Evolutionary conservation across 805 yeast genomes (phyloP), one percentile per base, ranked within the genome.

Genomic region (Martiniozyma abietophila): DNA sequence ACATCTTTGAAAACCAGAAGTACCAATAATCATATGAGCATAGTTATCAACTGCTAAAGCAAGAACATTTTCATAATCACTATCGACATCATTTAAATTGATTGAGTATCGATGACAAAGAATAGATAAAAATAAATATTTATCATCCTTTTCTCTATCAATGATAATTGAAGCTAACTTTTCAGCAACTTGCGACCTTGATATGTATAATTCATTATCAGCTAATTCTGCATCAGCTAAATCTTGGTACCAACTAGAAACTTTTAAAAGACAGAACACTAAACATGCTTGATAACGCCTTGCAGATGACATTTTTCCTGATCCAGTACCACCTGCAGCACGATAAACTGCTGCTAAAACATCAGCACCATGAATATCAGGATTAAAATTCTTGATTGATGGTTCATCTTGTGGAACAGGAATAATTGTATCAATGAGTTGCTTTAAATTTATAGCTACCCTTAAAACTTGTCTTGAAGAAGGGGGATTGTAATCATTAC

Each of bases 21-120:
- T 74, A 2, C 85, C 77, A 46, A 86, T 82, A 12, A 84, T 77
- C 16, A 69, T 66, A 7, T 88, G 76, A 8, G 81, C 71, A 46
- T 85, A 95, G 71, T 76, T 72, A 50, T 85, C 95, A 18, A 82
- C 85, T 0, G 95, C 94, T 48, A 84, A 55, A 52, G 85, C 96
- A 42, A 85, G 59, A 0, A 86, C 94, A 56, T 73, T 79, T n/a
- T 68, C 58, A 0, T 94, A 89, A 4, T 53, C 64, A 1, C 75
- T 56, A 44, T 79, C 86, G 19, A 52, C 65, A 30, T 74, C 80
- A 45, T 76, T 69, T 31, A 80, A 63, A 43, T 69, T 72, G 44
- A 83, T 75, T 18, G 72, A 62, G 57, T 76, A 85, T 20, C 94
- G 64, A 48, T 77, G 86, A 50, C 89, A 78, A 15, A 85, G 63